A percentile compares a stretch with the other conserved stretches of the same genome.
Evolutionary conservation across 2,329 filamentous ascomycete species (phyloP).

Genomic region (Calonectria montana): DNA sequence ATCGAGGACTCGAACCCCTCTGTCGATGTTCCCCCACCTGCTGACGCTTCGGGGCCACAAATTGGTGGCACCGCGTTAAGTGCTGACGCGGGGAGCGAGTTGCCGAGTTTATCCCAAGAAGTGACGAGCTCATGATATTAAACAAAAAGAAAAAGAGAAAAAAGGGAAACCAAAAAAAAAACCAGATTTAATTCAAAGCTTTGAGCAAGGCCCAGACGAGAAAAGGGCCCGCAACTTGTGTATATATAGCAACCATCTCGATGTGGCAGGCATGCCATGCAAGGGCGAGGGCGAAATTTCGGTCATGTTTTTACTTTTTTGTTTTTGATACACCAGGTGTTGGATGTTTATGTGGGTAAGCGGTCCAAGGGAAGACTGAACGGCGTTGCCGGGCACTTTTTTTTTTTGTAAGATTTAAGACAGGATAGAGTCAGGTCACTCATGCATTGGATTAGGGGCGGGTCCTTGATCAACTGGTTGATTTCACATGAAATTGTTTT

Average conservation of each 20-base stretch:
- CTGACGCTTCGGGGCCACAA: not conserved
- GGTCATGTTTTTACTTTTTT: conserved; percentile 10
- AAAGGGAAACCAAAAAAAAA: not conserved
- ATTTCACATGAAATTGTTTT: conserved; percentile 9
- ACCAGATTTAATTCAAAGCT: not conserved
- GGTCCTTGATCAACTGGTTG: conserved; percentile 4
- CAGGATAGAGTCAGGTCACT: conserved; percentile 12
- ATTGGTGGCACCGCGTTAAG: conserved; percentile 54
- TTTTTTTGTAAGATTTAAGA: conserved; percentile 5
- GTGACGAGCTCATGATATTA: conserved; percentile 11
- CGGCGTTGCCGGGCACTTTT: conserved; percentile 9
- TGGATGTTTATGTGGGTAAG: not conserved
- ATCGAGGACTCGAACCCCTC: not conserved
- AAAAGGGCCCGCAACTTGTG: not conserved
- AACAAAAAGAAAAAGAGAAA: not conserved
- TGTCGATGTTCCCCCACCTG: not conserved
- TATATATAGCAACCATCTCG: conserved; percentile 21
- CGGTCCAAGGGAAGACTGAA: not conserved
- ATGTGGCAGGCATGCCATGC: conserved; percentile 6
- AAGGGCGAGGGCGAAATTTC: conserved; percentile 9
- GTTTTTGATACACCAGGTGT: not conserved
- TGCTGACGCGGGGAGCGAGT: conserved; percentile 62
- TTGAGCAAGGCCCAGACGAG: not conserved
- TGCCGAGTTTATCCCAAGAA: conserved; percentile 59
- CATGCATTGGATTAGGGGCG: not conserved